These are phyloP conservation scores for Penicillium sp. DNA, from an alignment of 2,329 filamentous ascomycete genomes.

Conservation along the genomic window DNA sequence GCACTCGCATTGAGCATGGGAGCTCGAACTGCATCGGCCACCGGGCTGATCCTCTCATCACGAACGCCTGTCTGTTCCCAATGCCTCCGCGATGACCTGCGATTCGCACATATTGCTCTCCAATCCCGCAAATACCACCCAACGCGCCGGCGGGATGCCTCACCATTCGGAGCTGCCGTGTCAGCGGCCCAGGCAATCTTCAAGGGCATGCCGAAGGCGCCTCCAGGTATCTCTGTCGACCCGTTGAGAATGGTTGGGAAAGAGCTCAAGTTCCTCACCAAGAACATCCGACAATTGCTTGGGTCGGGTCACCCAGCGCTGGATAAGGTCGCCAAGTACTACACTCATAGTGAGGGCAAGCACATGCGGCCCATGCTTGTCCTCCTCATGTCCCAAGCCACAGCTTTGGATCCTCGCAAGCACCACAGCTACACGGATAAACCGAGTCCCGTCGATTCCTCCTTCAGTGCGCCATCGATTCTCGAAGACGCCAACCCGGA, in stretches of 20 bases:
- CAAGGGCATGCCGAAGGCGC: constrained; percentile 41
- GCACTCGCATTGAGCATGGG: constrained; percentile 31
- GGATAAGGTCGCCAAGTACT: constrained; percentile 96
- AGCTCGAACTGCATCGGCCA: constrained; percentile 37
- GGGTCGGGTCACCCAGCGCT: constrained; percentile 92
- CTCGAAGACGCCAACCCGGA: constrained; percentile 82
- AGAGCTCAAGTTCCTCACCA: constrained; percentile 93
- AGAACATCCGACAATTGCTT: constrained; percentile 88
- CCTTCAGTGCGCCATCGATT: constrained; percentile 59
- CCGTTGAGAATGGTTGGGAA: constrained; percentile 87
- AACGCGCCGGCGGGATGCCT: constrained; percentile 37
- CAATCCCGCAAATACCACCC: constrained; percentile 40
- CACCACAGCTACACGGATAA: constrained; percentile 40
- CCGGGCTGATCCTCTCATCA: constrained; percentile 34
- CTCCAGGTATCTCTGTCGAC: constrained; percentile 69
- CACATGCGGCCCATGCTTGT: constrained; percentile 93
- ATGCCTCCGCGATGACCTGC: constrained; percentile 39
- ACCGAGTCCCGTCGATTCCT: constrained; percentile 51
- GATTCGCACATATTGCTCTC: constrained; percentile 19
- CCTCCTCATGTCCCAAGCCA: constrained; percentile 92
- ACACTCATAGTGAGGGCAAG: constrained; percentile 94
- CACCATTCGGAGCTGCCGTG: constrained; percentile 44
- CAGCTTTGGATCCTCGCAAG: constrained; percentile 70
- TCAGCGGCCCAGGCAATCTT: constrained; percentile 53
- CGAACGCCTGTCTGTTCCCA: constrained; percentile 39